Conservation (phyloP, 495 filamentous ascomycete genomes). For the Penicillium antarcticum region DNA sequence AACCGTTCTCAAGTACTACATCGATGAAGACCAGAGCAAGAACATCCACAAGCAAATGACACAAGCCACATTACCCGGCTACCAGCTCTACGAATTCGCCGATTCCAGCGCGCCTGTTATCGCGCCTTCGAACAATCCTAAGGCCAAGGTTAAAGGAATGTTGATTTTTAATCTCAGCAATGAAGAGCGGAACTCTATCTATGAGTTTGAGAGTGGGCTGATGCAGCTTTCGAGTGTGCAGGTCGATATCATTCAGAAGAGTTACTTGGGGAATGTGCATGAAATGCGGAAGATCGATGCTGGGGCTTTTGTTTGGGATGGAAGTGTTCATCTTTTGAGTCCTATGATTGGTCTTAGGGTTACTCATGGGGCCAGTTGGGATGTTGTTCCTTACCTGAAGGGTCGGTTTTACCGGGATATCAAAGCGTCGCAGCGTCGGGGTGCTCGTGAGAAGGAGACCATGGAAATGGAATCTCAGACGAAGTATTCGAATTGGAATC, state of each 20-base stretch:
- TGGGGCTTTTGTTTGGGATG: slow-evolving; percentile 21
- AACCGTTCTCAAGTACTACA: slow-evolving; percentile 24
- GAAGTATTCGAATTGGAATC: too few relatives aligned
- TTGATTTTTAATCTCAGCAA: slow-evolving; percentile 25
- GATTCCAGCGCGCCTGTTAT: slow-evolving; percentile 18
- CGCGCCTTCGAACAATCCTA: slow-evolving; percentile 9
- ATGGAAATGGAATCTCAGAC: too few relatives aligned
- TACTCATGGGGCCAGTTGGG: slow-evolving; percentile 13
- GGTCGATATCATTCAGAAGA: slow-evolving; percentile 16
- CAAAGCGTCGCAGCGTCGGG: too few relatives aligned
- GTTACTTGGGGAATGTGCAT: slow-evolving; percentile 1
- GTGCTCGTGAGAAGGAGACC: too few relatives aligned
- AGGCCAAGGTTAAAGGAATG: slow-evolving; percentile 23
- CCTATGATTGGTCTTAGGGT: slow-evolving; percentile 8
- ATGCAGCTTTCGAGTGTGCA: slow-evolving; percentile 18
- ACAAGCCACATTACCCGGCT: slow-evolving; percentile 20
- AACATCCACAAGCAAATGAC: slow-evolving; percentile 21
- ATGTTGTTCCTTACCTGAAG: background rate
- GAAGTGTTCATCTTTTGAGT: background rate
- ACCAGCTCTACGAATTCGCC: slow-evolving; percentile 16
- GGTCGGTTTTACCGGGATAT: too few relatives aligned
- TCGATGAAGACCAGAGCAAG: slow-evolving; percentile 10
- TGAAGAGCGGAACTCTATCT: slow-evolving; percentile 21
- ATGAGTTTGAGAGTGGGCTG: slow-evolving; percentile 21
- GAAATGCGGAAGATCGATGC: slow-evolving; percentile 16